These are phyloP conservation scores for Microdochium nivale DNA, from an alignment of 2,329 filamentous ascomycete genomes.

Conservation along the genomic window DNA sequence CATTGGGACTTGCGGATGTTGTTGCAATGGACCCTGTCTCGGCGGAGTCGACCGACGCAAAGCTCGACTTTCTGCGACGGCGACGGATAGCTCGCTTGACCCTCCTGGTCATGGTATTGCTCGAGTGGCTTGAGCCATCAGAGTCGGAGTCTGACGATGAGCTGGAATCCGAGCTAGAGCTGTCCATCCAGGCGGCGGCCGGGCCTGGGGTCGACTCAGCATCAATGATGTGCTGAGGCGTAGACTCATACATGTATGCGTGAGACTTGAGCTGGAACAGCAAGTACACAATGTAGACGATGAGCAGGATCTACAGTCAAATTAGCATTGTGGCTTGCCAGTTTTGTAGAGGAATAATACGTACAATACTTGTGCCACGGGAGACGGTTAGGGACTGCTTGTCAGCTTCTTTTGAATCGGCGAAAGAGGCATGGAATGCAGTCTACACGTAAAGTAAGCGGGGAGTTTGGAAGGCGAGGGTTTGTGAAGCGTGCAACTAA, in stretches of 20 bases:
- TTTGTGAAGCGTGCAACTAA: conserved; percentile 26
- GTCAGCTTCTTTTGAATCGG: conserved; percentile 52
- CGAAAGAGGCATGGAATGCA: conserved; percentile 86
- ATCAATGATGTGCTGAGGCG: conserved; percentile 85
- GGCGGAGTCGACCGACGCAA: conserved; percentile 55
- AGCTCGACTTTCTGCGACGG: conserved; percentile 69
- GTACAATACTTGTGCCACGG: conserved; percentile 77
- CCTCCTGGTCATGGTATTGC: conserved; percentile 60
- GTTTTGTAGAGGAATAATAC: conserved; percentile 18
- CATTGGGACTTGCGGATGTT: background rate
- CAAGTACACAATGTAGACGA: conserved; percentile 78
- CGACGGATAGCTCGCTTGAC: conserved; percentile 69
- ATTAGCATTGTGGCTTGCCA: conserved; percentile 10
- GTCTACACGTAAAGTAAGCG: conserved; percentile 51
- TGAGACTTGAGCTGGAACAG: conserved; percentile 90
- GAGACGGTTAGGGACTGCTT: conserved; percentile 71
- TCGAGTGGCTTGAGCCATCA: conserved; percentile 53
- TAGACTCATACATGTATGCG: conserved; percentile 85
- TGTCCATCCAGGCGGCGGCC: conserved; percentile 72
- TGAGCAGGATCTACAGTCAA: conserved; percentile 52
- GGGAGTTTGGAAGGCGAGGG: background rate
- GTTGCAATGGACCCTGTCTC: conserved; percentile 16
- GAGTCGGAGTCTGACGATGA: conserved; percentile 59
- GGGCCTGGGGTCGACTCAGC: conserved; percentile 84
- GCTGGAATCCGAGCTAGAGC: conserved; percentile 48